Percentiles rank a stretch among this genome's conserved stretches.
Evolutionary conservation across 805 yeast species (phyloP).

Genomic region (Yamadazyma sp.): DNA sequence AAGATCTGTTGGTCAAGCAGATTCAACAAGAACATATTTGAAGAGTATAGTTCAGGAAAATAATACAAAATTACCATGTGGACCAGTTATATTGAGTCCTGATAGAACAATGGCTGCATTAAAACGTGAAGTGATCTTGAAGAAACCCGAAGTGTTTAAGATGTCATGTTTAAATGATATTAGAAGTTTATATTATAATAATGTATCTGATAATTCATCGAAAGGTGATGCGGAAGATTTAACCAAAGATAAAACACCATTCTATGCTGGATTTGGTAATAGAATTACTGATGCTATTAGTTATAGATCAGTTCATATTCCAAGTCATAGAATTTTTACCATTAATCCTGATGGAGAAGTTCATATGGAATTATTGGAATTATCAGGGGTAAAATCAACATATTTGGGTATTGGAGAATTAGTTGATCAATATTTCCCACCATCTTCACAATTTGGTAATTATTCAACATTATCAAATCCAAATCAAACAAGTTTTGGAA

Average conservation of each 20-base stretch:
- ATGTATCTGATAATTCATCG: neutral
- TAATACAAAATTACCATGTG: constrained; percentile 70
- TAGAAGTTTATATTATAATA: constrained; percentile 56
- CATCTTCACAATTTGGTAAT: constrained; percentile 33
- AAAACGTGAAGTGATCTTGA: constrained; percentile 83
- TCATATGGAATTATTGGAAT: constrained; percentile 90
- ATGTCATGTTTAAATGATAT: constrained; percentile 95
- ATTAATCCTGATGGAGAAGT: constrained; percentile 97
- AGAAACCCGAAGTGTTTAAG: constrained; percentile 97
- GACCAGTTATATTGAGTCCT: constrained; percentile 94
- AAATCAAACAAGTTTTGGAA: constrained; percentile 2
- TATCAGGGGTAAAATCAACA: constrained; percentile 88
- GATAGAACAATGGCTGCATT: constrained; percentile 96
- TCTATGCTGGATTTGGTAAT: constrained; percentile 97
- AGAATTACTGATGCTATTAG: constrained; percentile 95
- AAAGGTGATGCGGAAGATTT: constrained; percentile 7
- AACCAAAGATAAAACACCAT: constrained; percentile 65
- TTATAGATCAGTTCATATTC: constrained; percentile 89
- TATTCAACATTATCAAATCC: constrained; percentile 15
- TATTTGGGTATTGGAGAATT: constrained; percentile 88
- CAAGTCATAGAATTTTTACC: constrained; percentile 90
- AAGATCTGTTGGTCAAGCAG: constrained; percentile 93
- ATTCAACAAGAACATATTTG: constrained; percentile 81
- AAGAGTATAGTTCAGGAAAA: constrained; percentile 71
- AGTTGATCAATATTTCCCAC: constrained; percentile 97